phyloP scores from a whole-genome alignment of 1,284 basidiomycete genomes.

The Xerocomus amazonicus region DNA sequence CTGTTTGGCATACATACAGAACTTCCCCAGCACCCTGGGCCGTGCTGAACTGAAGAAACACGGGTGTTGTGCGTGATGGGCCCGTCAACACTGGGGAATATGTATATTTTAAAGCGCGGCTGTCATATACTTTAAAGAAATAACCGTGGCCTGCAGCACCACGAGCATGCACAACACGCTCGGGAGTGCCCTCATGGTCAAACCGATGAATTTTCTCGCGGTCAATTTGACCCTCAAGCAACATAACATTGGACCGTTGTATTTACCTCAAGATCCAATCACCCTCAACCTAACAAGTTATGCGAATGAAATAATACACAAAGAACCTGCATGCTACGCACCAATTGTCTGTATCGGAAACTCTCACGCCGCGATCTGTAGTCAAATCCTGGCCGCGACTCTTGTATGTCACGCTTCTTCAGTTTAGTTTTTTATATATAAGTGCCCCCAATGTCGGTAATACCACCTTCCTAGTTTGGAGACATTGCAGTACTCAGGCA shows the following conservation, averaged over 20 bases:
- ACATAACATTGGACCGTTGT: conserved; percentile 51
- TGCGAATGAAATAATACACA: conserved; percentile 3
- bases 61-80: conserved; percentile 63
- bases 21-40: conserved; percentile 76
- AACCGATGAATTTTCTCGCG: conserved; percentile 75
- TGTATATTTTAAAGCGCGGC: too few species aligned
- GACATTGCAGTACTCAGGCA: too few species aligned
- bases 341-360: conserved; percentile 62
- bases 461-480: background rate
- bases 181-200: conserved; percentile 85
- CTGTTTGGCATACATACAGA: conserved; percentile 40
- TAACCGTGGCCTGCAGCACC: conserved; percentile 81
- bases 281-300: conserved; percentile 48
- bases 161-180: conserved; percentile 72
- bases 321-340: too few species aligned
- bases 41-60: conserved; percentile 80
- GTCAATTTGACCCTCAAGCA: conserved; percentile 66
- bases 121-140: conserved; percentile 77
- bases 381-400: conserved; percentile 45
- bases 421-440: too few species aligned
- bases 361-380: conserved; percentile 59
- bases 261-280: conserved; percentile 36
- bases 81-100: conserved; percentile 71
- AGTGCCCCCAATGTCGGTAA: too few species aligned
- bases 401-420: conserved; percentile 41